Evolutionary conservation across 805 yeast species (phyloP), one percentile per base, ranked within the genome.

Genomic region (Pichia gijzeniarum): DNA sequence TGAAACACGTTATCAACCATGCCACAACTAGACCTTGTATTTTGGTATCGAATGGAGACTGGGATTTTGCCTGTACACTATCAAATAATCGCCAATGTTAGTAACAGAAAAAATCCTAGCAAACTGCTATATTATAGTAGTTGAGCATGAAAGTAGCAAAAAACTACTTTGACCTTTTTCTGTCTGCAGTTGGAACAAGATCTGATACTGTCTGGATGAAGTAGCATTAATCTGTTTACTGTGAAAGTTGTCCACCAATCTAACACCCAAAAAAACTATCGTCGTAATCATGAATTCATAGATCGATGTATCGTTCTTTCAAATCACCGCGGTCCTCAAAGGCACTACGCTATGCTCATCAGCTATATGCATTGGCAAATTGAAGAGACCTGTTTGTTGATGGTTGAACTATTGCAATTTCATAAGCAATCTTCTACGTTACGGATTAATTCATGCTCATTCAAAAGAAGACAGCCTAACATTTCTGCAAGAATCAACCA

Each of bases 61-160:
- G 60, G 61, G 3, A 57, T 21, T 22, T 55, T 55, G 12, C 53
- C 59, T 2, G 56, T 48, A 44, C 61, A 57, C 59, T 57, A 16
- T 13, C 6, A 30, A 20, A 20, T 27, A 18, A 7, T 8, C 8
- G 12, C 8, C 30, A 27, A 27, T 8, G 12, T 16, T 5, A 16
- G 19, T 8, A 4, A 18, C 14, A 17, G 18, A 34, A 25, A 7
- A 10, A 30, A 22, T 35, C 6, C 12, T 16, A 27, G 30, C 12
- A 27, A 27, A 8, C 12, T 27, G 10, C 8, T 8, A 12, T 27
- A 27, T 27, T 27, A 27, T 8, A 27, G 12, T 27, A 12, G 30
- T 12, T 12, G 12, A 8, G 30, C 30, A 27, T 27, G 12, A 12
- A 27, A 27, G 30, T 27, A 8, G 12, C 30, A 8, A 16, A 48